Evolutionary conservation across 108 stramenopile genomes (phyloP).

Genomic region (Conticribra weissflogii): DNA sequence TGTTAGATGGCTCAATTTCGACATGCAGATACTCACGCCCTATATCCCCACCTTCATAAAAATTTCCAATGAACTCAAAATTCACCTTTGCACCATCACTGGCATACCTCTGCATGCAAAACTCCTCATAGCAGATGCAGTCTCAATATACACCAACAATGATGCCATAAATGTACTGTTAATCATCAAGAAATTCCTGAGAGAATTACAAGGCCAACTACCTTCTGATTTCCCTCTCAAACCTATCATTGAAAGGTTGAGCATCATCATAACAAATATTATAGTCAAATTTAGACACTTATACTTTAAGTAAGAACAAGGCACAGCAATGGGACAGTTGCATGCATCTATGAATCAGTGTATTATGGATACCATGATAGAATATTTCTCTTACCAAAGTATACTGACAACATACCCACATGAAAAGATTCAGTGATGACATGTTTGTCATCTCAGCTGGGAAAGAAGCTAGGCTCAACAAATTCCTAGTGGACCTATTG

Average conservation of each 20-base stretch:
- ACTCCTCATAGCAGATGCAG: slow-evolving; percentile 27
- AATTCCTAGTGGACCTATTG: too few species aligned
- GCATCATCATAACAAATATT: slow-evolving; percentile 20
- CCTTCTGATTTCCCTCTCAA: neutral
- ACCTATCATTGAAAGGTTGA: slow-evolving; percentile 3
- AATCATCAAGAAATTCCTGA: slow-evolving; percentile 9
- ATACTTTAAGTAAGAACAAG: neutral
- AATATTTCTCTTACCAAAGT: neutral
- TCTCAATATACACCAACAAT: slow-evolving; percentile 39
- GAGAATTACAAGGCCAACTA: neutral
- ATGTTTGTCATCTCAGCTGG: neutral
- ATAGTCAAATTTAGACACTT: slow-evolving; percentile 7
- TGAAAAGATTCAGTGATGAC: neutral
- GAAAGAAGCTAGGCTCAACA: too few species aligned
- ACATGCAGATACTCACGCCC: neutral
- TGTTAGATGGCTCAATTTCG: neutral
- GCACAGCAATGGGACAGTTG: slow-evolving; percentile 15
- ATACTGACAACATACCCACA: neutral
- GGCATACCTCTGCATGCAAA: slow-evolving; percentile 1
- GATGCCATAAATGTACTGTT: slow-evolving; percentile 15
- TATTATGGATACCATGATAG: neutral
- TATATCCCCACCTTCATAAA: neutral
- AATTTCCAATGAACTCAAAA: neutral
- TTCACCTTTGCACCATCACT: neutral
- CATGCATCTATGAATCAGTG: neutral